A percentile compares a stretch with the other conserved stretches of the same genome.
Conservation (phyloP, 2,329 filamentous ascomycete species). For the Colletotrichum viniferum region DNA sequence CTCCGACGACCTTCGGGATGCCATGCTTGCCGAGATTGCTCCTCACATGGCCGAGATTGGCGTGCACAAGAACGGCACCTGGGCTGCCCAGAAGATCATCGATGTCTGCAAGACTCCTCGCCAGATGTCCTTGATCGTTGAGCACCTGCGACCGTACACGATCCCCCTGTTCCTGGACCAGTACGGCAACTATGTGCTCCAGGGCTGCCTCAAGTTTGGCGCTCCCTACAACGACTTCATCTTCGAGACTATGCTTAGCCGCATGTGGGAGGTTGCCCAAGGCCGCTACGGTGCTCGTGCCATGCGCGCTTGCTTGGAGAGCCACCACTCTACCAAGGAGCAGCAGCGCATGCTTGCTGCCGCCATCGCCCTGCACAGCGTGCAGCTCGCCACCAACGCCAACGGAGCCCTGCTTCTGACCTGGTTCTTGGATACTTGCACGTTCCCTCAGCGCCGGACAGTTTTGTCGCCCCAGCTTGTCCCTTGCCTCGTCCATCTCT, state of each 20-base stretch:
- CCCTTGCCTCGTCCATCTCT: conserved; percentile 90
- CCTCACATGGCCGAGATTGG: conserved; percentile 96
- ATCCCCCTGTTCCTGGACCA: conserved; percentile 95
- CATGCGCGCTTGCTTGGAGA: conserved; percentile 96
- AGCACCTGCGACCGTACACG: conserved; percentile 83
- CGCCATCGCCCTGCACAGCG: conserved; percentile 93
- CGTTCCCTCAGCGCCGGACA: conserved; percentile 87
- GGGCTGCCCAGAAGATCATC: conserved; percentile 99
- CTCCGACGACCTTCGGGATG: conserved; percentile 86
- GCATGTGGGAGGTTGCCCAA: conserved; percentile 92
- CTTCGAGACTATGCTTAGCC: conserved; percentile 94
- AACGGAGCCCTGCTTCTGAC: conserved; percentile 94
- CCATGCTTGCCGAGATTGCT: conserved; percentile 86
- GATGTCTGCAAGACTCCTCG: conserved; percentile 86
- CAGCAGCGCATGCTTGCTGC: conserved; percentile 95
- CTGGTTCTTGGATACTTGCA: conserved; percentile 98
- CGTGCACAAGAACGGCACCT: conserved; percentile 98
- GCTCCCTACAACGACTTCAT: conserved; percentile 93
- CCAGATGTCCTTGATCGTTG: conserved; percentile 85
- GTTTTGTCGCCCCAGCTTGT: conserved; percentile 92
- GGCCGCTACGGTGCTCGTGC: conserved; percentile 93
- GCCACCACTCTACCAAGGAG: conserved; percentile 91
- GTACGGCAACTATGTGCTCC: conserved; percentile 97
- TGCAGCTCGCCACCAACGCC: conserved; percentile 93
- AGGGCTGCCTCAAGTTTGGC: conserved; percentile 93